Evolutionary conservation across 1,284 basidiomycete species (phyloP).

Genomic region (Dichomitus squalens): DNA sequence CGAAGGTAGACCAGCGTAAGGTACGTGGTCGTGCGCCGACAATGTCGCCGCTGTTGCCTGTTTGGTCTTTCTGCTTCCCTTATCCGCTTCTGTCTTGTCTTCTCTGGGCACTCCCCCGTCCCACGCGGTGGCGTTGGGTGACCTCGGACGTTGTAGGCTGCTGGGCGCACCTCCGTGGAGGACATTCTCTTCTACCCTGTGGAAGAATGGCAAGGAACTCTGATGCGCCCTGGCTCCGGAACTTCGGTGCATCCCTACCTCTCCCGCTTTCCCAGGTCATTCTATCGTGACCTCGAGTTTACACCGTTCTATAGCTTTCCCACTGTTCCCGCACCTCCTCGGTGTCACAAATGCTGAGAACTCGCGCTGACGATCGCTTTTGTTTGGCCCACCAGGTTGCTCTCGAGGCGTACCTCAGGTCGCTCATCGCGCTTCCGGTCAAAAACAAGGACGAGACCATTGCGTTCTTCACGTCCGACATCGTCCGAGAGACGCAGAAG

Average conservation of each 20-base stretch:
- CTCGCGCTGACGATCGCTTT: constrained; percentile 18
- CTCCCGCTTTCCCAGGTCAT: background rate
- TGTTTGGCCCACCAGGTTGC: constrained; percentile 53
- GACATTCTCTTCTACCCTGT: background rate
- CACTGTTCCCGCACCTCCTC: constrained; percentile 11
- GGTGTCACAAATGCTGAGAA: background rate
- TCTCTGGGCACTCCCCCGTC: background rate
- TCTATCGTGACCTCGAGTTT: background rate
- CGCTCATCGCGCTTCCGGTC: constrained; percentile 80
- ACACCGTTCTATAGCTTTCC: background rate
- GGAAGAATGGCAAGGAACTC: constrained; percentile 2
- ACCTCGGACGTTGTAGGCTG: constrained; percentile 8
- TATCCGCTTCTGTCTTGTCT: background rate
- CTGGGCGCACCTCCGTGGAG: background rate
- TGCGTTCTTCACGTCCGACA: constrained; percentile 90
- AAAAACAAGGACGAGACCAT: constrained; percentile 91
- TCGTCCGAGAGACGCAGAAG: constrained; percentile 73
- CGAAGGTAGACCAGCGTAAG: constrained; percentile 94
- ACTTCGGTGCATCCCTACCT: constrained; percentile 9
- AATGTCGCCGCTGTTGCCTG: constrained; percentile 2
- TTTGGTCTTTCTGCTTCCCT: background rate
- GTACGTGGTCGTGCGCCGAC: constrained; percentile 43
- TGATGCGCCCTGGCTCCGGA: constrained; percentile 4
- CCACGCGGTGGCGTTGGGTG: background rate
- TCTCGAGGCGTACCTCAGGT: constrained; percentile 87